Conservation (phyloP, 331 rosid genomes). For the Quercus lobata region DNA sequence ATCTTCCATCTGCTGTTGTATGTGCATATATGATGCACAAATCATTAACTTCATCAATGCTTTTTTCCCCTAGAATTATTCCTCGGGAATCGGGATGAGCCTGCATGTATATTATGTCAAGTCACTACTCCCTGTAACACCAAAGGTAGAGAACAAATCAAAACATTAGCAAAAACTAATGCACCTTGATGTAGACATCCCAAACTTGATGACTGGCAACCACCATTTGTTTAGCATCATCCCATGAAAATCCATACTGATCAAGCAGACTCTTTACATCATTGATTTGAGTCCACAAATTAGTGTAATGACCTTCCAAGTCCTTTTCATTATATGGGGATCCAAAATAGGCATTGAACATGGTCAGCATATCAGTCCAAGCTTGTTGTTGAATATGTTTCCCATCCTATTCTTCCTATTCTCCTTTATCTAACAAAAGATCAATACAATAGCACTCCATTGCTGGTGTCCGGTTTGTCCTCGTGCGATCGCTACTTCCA, state of each 20-base stretch:
- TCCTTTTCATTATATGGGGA: too few species aligned
- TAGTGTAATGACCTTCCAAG: too few species aligned
- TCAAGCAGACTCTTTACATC: slow-evolving; percentile 52
- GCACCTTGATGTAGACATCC: slow-evolving; percentile 48
- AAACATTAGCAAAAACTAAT: neutral
- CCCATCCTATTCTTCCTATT: slow-evolving; percentile 55
- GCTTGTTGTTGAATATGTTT: slow-evolving; percentile 51
- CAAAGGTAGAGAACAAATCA: neutral
- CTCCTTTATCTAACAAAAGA: slow-evolving; percentile 55
- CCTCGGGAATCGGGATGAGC: slow-evolving; percentile 38
- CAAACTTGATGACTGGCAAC: slow-evolving; percentile 39
- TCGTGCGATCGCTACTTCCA: slow-evolving; percentile 20
- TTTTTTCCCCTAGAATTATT: slow-evolving; percentile 37
- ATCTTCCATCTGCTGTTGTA: too few species aligned
- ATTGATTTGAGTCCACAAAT: too few species aligned
- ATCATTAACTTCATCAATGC: neutral
- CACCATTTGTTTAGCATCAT: slow-evolving; percentile 37
- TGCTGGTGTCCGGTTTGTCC: slow-evolving; percentile 40
- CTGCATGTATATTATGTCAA: slow-evolving; percentile 33
- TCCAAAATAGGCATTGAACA: too few species aligned
- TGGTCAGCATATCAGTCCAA: slow-evolving; percentile 61
- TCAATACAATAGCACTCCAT: slow-evolving; percentile 45
- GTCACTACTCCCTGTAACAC: slow-evolving; percentile 12
- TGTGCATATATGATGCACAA: too few species aligned
- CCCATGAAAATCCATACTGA: slow-evolving; percentile 64